Percentiles rank a stretch among this genome's conserved stretches.
These are phyloP conservation scores for Aspergillus bridgeri DNA, from an alignment of 495 filamentous ascomycete species.

Conservation along the genomic window DNA sequence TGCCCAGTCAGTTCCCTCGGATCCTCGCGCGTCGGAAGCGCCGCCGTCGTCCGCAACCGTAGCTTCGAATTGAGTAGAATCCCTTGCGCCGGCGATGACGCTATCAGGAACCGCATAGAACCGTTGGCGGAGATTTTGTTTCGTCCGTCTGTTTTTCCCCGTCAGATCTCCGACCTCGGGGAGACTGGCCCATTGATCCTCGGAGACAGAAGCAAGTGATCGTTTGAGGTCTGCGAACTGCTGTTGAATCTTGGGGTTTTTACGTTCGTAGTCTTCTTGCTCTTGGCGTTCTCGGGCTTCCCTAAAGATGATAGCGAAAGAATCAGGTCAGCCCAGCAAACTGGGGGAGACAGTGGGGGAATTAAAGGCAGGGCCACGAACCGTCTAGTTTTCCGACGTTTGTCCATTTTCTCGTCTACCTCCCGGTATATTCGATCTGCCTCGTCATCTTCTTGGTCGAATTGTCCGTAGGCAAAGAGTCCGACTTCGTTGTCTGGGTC, in stretches of 20 bases:
- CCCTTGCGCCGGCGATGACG: conserved; percentile 82
- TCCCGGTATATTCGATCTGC: conserved; percentile 92
- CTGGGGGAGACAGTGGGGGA: conserved; percentile 32
- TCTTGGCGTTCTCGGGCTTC: conserved; percentile 92
- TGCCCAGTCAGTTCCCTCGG: conserved; percentile 67
- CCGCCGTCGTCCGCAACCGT: conserved; percentile 76
- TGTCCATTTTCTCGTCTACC: conserved; percentile 96
- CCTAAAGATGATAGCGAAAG: conserved; percentile 65
- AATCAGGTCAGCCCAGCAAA: conserved; percentile 76
- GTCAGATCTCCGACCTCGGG: conserved; percentile 96
- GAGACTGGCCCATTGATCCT: conserved; percentile 94
- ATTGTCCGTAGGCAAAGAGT: conserved; percentile 87
- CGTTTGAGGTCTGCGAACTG: conserved; percentile 97
- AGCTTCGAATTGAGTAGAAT: conserved; percentile 76
- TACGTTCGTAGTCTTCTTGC: conserved; percentile 87
- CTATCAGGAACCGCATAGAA: conserved; percentile 98
- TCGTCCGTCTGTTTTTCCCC: conserved; percentile 81
- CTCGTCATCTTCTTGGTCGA: conserved; percentile 95
- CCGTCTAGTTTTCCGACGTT: conserved; percentile 80
- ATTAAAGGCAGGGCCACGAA: conserved; percentile 52
- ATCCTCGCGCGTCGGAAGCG: conserved; percentile 39
- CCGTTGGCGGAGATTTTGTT: conserved; percentile 74
- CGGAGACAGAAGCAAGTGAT: conserved; percentile 79
- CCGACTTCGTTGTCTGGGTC: conserved; percentile 98
- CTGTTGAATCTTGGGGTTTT: conserved; percentile 98